Conservation (phyloP, 1,139 yeast species). For the Protomyces arabidopsidicola region DNA sequence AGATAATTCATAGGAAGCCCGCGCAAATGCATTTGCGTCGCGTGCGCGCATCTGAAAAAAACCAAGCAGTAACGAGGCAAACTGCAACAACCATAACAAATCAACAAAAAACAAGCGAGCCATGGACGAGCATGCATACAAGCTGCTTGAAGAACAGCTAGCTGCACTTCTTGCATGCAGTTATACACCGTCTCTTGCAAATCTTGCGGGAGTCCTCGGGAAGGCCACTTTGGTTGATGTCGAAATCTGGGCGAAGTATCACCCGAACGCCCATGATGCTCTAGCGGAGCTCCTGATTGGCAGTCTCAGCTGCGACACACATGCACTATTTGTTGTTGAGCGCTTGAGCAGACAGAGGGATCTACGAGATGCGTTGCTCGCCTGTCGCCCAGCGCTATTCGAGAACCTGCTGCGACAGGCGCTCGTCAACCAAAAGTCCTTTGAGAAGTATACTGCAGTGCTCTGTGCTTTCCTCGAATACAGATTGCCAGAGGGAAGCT, state of each 20-base stretch:
- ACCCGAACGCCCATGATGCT: background rate
- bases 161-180: background rate
- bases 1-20: background rate
- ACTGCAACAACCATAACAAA: background rate
- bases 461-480: constrained; percentile 1
- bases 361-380: background rate
- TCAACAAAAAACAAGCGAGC: background rate
- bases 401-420: background rate
- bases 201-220: background rate
- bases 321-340: background rate
- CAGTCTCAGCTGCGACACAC: constrained; percentile 2
- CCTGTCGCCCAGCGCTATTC: background rate
- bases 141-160: background rate
- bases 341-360: background rate
- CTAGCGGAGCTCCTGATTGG: background rate
- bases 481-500: background rate
- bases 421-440: constrained; percentile 6
- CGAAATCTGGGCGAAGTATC: background rate
- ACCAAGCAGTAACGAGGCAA: background rate
- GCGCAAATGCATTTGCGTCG: background rate
- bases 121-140: background rate
- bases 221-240: background rate
- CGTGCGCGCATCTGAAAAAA: background rate
- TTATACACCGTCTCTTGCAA: constrained; percentile 1
- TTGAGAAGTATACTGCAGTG: background rate